Percentiles rank a stretch among this genome's conserved stretches.
phyloP scores from a whole-genome alignment of 2,329 filamentous ascomycete species.

The Pyrenochaeta sp. region DNA sequence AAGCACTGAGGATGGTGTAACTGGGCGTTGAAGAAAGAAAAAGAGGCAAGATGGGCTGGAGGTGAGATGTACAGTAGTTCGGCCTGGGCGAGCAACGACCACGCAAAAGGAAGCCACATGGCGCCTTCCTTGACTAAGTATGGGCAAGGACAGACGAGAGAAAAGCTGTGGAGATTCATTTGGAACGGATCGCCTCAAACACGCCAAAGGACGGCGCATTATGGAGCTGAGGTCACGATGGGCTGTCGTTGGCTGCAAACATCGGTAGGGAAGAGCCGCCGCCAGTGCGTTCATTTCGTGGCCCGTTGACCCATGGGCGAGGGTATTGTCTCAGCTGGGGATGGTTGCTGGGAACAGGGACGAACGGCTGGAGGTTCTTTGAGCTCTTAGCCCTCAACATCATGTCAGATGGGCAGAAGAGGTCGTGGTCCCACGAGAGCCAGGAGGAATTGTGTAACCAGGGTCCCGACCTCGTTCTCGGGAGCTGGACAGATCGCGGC shows the following conservation, averaged over 20 bases:
- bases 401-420: conserved; percentile 1
- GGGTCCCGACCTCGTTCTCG: conserved; percentile 14
- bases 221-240: conserved; percentile 29
- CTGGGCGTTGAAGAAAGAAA: conserved; percentile 21
- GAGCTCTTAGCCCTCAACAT: conserved; percentile 1
- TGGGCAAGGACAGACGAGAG: conserved; percentile 25
- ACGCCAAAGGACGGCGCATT: conserved; percentile 33
- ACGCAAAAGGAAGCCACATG: conserved; percentile 33
- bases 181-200: conserved; percentile 35
- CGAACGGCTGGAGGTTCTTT: conserved; percentile 9
- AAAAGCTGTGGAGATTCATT: conserved; percentile 23
- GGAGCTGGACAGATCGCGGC: conserved; percentile 23
- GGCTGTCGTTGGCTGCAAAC: conserved; percentile 33
- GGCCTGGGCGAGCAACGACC: conserved; percentile 23
- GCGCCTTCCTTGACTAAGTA: conserved; percentile 24
- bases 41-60: conserved; percentile 19
- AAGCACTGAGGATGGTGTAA: conserved; percentile 29
- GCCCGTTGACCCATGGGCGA: conserved; percentile 11
- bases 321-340: conserved; percentile 11
- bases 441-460: conserved; percentile 11
- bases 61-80: conserved; percentile 17
- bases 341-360: conserved; percentile 9
- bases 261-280: conserved; percentile 26
- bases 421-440: conserved; percentile 10
- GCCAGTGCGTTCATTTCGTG: conserved; percentile 40